phyloP scores from a whole-genome alignment of 2,329 filamentous ascomycete genomes.

The Pezicula carpinea region DNA sequence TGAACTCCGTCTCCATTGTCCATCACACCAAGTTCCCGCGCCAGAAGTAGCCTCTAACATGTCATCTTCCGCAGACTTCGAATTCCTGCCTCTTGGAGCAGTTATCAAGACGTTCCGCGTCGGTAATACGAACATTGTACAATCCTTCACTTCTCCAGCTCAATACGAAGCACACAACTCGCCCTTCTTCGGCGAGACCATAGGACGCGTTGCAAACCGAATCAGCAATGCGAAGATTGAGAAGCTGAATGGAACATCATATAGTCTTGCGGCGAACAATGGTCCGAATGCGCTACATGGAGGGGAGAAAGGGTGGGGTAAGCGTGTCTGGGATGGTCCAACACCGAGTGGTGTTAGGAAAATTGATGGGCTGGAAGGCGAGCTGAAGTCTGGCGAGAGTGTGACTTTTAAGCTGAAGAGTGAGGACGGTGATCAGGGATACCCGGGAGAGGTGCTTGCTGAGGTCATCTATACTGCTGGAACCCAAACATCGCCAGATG shows the following conservation, averaged over 20 bases:
- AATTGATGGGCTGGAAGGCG: slow-evolving; percentile 50
- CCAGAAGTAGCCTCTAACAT: background rate
- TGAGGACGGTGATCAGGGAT: slow-evolving; percentile 81
- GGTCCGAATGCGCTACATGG: slow-evolving; percentile 73
- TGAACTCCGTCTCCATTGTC: background rate
- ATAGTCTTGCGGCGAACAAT: slow-evolving; percentile 71
- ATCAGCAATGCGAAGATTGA: slow-evolving; percentile 68
- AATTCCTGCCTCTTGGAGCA: slow-evolving; percentile 70
- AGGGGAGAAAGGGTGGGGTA: slow-evolving; percentile 73
- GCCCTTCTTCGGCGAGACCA: slow-evolving; percentile 88
- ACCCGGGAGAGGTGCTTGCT: slow-evolving; percentile 77
- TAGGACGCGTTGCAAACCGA: slow-evolving; percentile 81
- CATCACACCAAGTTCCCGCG: background rate
- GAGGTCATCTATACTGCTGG: slow-evolving; percentile 75
- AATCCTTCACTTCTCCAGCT: slow-evolving; percentile 72
- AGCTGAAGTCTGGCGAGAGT: slow-evolving; percentile 59
- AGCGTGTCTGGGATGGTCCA: slow-evolving; percentile 72
- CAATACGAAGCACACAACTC: slow-evolving; percentile 72
- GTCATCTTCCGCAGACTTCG: slow-evolving; percentile 35
- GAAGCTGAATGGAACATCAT: slow-evolving; percentile 66
- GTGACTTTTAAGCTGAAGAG: slow-evolving; percentile 64
- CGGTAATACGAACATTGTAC: slow-evolving; percentile 78
- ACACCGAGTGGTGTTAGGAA: slow-evolving; percentile 47
- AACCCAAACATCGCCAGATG: slow-evolving; percentile 54
- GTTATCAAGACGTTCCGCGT: slow-evolving; percentile 79